Base-by-base conservation (phyloP, 2,329 filamentous ascomycete species). In the Exophiala viscosa region DNA sequence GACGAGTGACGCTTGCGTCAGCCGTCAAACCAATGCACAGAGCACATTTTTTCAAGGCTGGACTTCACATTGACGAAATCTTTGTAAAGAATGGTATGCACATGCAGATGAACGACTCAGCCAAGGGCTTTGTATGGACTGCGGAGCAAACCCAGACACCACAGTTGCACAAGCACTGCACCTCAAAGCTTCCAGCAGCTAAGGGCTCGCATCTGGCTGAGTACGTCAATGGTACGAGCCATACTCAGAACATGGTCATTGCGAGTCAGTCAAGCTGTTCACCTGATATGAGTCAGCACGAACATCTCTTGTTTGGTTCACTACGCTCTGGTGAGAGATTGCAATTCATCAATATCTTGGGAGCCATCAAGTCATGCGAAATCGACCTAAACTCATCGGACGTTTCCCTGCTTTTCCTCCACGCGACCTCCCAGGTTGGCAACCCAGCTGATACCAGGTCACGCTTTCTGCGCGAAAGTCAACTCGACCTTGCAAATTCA, bases 271-370 rank as follows among this genome's bases (percentile, higher is more conserved):
- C 59, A 0, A 45, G 64, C 0, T 83, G 80, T 44, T 80, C 82
- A 0, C 9, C 50, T 0, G 60, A 73, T 17, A 67, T 86, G 50
- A 70, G 75, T 0, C 52, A 81, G 0, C 73, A 76, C 0, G 81
- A 86, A 48, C 85, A 75, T 62, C 77, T 79, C 45, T 69, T 74
- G 0, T 73, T 84, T n/a, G 69, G 71, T 0, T 62, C 73, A 0
- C 57, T 85, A 2, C 72, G 76, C 0, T 62, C 76, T 1, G 81
- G 81, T 0, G 52, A 70, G 14, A 61, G 65, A 1, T 65, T 83
- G 7, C 78, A 81, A 45, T 85, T 81, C 77, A 60, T 70, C 7
- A 85, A 83, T 48, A 75, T 86, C 2, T 61, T 82, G 0, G 61
- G 70, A 1, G 76, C 84, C 59, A 64, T 86, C 2, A 64, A 67